Conservation (phyloP, 1,284 basidiomycete species). For the Leucoagaricus sp. region DNA sequence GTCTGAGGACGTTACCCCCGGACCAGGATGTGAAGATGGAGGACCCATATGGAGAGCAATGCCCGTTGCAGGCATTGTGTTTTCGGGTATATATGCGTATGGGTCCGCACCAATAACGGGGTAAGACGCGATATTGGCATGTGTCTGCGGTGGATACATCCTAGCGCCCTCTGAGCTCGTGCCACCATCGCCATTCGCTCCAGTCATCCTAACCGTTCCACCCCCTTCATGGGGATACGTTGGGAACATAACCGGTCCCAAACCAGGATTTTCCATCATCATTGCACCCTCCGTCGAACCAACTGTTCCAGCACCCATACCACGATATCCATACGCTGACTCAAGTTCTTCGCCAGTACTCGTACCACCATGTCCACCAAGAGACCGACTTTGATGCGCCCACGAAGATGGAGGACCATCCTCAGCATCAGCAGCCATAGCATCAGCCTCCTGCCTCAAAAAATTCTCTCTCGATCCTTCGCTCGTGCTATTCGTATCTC, state of each 20-base stretch:
- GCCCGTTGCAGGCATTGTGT: neutral
- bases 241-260: neutral
- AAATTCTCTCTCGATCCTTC: slow-evolving; percentile 9
- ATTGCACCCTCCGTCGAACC: neutral
- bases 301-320: neutral
- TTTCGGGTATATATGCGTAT: neutral
- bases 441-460: neutral
- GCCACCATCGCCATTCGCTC: neutral
- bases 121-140: neutral
- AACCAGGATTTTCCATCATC: neutral
- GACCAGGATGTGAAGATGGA: no score
- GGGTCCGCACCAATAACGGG: neutral
- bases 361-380: neutral
- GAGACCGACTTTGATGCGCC: no score
- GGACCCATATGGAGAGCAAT: neutral
- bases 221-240: neutral
- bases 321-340: neutral
- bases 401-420: neutral
- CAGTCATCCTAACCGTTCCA: neutral
- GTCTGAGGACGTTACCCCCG: neutral
- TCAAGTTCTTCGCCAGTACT: slow-evolving; percentile 6
- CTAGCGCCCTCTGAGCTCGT: slow-evolving; percentile 5
- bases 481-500: neutral
- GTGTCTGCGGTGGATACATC: slow-evolving; percentile 7
- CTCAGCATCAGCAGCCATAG: neutral